Percentiles rank a stretch among this genome's conserved stretches.
Evolutionary conservation across 1,284 basidiomycete genomes (phyloP).

Genomic region (Ceratobasidium sp.): DNA sequence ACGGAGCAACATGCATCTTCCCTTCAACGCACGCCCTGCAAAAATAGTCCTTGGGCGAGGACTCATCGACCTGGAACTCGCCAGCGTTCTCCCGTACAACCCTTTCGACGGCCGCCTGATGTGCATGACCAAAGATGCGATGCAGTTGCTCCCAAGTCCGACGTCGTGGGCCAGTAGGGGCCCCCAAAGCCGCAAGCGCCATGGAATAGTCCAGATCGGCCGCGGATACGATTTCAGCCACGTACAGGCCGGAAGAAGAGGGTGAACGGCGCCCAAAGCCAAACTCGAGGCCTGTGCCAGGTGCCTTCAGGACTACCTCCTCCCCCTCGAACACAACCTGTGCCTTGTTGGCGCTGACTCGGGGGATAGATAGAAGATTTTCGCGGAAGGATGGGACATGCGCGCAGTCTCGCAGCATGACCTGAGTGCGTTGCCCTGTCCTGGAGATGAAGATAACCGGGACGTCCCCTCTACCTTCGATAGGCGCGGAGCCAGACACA

Average conservation of each 20-base stretch:
- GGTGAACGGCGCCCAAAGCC: too few relatives aligned
- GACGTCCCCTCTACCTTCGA: neutral
- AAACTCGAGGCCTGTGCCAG: too few relatives aligned
- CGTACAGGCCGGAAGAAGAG: too few relatives aligned
- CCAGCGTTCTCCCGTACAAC: neutral
- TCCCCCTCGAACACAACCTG: too few relatives aligned
- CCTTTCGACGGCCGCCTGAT: neutral
- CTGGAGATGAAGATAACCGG: neutral
- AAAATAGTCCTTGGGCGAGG: neutral
- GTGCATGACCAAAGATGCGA: neutral
- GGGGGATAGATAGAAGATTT: neutral
- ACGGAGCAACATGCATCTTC: constrained; percentile 26
- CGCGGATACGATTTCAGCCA: too few relatives aligned
- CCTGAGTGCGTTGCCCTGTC: neutral
- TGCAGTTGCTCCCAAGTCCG: neutral
- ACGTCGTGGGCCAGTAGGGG: neutral
- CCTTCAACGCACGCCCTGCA: constrained; percentile 16
- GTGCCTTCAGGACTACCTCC: too few relatives aligned
- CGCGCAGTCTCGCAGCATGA: neutral
- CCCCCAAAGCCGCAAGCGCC: neutral
- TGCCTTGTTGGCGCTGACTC: neutral
- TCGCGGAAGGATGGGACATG: neutral
- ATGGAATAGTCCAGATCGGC: neutral
- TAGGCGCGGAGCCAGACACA: neutral
- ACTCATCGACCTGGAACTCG: neutral